Evolutionary conservation across 495 filamentous ascomycete species (phyloP), one percentile per base, ranked within the genome.

Genomic region (Thozetella sp.): DNA sequence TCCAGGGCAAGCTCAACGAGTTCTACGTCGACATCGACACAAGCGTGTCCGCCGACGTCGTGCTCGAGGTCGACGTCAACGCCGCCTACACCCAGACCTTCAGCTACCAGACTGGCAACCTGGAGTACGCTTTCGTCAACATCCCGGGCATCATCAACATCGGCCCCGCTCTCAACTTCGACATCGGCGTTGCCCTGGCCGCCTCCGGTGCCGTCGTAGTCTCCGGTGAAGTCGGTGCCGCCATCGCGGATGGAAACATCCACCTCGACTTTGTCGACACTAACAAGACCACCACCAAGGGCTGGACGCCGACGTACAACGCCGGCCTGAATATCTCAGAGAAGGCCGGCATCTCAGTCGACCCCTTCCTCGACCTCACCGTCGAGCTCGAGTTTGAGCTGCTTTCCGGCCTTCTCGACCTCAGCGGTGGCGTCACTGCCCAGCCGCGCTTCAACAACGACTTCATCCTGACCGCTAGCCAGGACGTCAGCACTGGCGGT

Each of bases 371-470:
- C 43, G 43, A 48, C 43, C n/a, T 48, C 11, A 48, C 43, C 43
- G 43, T 48, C 43, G 43, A 48, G 43, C 43, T 48, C 43, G 3
- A 48, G 43, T 48, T 48, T n/a, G 43, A 48, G 43, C 43, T 48
- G 10, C 43, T 48, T n/a, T 11, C 10, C 9, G 43, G 43, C 6
- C n/a, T 48, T 10, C 43, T 48, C n/a, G 43, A 48, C n/a, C 43
- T 48, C n/a, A 48, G 43, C 43, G 43, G 43, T n/a, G 43, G 43
- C n/a, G 43, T 48, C 43, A 48, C 43, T 20, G 43, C 43, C 43
- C 43, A 48, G 43, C 43, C 43, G 10, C 43, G 43, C n/a, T 48
- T 48, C 43, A 48, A 48, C 43, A 48, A 48, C 43, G 43, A 48
- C 9, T 48, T 48, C 43, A 48, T n/a, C n/a, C 43, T 48, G 10